Base-by-base conservation (phyloP, 1,284 basidiomycete species). In the Microbotryum saponariae region DNA sequence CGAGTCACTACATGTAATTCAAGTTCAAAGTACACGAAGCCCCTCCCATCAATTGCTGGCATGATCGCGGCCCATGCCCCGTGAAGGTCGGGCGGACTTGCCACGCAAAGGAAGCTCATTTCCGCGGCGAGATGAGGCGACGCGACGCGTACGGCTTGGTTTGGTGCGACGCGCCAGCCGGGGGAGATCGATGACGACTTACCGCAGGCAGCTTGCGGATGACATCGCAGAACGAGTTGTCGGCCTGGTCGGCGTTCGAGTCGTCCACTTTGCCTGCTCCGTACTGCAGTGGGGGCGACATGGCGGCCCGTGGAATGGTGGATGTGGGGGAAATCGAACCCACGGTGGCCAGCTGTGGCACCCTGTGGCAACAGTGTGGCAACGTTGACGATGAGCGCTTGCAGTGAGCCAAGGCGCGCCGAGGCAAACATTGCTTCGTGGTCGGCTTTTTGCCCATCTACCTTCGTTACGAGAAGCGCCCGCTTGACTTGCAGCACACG, bases 141-240 rank as follows among this genome's bases (percentile, higher is more conserved):
- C 23, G 23, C 21, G 48, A 20, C 48, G 48, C 27, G 29, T 31
- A 12, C 48, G 21, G 12, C 14, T 50, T 12, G 27, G 48, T 10
- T 27, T 49, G 20, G 14, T 23, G 27, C 48, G 23, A 50, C 21
- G 48, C 23, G 18, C 48, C 6, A 29, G 29, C 14, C 21, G 25
- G 12, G 33, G 23, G 7, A 21, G 33, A 29, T 10, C 5, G 27
- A 25, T n/a, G 29, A 2, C 2, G 46, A 54, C 63, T 51, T 0
- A 68, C 66, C 10, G 62, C 53, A 3, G 60, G 45, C 9, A 64
- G 65, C 47, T 64, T 66, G 21, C 62, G 45, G 21, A 62, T 52
- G 8, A 58, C 54, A 7, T 23, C 25, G 58, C 63, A 64, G 51
- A 61, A 61, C 21, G 55, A 64, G 3, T 61, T 59, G 45, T 58